Percentiles rank a stretch among this genome's conserved stretches.
Evolutionary conservation across 306 rosid species (phyloP).

Genomic region (Hylodesmum podocarpum): DNA sequence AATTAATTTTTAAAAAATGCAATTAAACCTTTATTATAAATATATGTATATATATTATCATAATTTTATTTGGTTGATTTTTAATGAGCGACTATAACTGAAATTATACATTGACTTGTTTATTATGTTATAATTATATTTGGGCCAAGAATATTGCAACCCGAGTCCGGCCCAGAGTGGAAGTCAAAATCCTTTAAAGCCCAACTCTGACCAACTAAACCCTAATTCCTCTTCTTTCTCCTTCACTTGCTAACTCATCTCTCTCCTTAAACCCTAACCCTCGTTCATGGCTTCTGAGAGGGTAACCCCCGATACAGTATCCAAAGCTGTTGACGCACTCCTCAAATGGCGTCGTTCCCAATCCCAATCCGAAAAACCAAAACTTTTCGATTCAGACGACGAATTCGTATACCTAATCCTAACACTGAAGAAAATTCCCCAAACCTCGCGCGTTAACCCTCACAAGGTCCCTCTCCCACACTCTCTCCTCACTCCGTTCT

Average conservation of each 20-base stretch:
- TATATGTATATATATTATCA: no score
- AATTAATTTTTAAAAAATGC: no score
- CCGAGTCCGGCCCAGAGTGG: background rate
- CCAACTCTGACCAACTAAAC: background rate
- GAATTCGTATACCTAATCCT: slow-evolving; percentile 64
- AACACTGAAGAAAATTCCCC: slow-evolving; percentile 63
- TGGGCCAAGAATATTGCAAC: background rate
- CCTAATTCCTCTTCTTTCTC: background rate
- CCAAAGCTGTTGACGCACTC: slow-evolving; percentile 59
- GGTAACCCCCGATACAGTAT: slow-evolving; percentile 30
- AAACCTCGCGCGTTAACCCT: slow-evolving; percentile 58
- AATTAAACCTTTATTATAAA: no score
- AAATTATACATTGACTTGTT: no score
- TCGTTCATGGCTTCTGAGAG: background rate
- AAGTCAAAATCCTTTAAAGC: background rate
- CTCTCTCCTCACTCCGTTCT: slow-evolving; percentile 43
- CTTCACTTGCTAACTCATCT: no score
- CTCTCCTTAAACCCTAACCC: background rate
- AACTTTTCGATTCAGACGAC: slow-evolving; percentile 52
- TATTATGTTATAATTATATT: background rate
- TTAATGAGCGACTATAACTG: no score
- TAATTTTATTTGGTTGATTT: no score
- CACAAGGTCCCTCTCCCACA: slow-evolving; percentile 60
- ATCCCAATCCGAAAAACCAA: slow-evolving; percentile 53
- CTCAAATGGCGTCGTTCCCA: slow-evolving; percentile 62